Conservation (phyloP, 2,329 filamentous ascomycete species). For the Boeremia exigua region DNA sequence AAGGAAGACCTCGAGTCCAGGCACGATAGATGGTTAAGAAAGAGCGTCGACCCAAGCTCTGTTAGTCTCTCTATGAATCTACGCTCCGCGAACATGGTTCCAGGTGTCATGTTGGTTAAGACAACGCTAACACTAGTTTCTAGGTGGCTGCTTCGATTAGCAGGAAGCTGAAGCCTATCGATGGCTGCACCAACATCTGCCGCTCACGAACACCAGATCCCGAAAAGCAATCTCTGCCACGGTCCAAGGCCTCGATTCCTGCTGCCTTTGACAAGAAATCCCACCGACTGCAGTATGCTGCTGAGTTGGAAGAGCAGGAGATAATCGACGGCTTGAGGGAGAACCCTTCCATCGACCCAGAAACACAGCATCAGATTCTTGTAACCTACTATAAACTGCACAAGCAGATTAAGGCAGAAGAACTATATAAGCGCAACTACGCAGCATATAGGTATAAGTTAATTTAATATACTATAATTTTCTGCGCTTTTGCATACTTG, state of each 20-base stretch:
- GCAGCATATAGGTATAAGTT: constrained; percentile 64
- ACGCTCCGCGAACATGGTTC: constrained; percentile 4
- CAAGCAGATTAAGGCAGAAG: constrained; percentile 60
- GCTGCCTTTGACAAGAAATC: constrained; percentile 24
- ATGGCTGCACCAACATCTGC: constrained; percentile 23
- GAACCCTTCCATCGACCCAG: constrained; percentile 60
- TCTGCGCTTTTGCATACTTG: constrained; percentile 55
- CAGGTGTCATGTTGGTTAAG: constrained; percentile 7
- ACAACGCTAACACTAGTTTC: constrained; percentile 23
- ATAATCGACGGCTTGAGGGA: constrained; percentile 44
- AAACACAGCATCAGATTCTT: constrained; percentile 62
- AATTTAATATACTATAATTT: constrained; percentile 61
- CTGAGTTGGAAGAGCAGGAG: constrained; percentile 46
- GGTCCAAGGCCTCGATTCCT: constrained; percentile 11
- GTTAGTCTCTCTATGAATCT: constrained; percentile 27
- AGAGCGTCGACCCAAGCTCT: constrained; percentile 38
- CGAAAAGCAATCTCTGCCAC: constrained; percentile 32
- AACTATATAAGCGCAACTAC: constrained; percentile 66
- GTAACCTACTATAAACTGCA: constrained; percentile 64
- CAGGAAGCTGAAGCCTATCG: constrained; percentile 33
- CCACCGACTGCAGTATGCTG: constrained; percentile 40
- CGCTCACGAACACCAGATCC: constrained; percentile 27
- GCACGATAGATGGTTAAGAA: constrained; percentile 20
- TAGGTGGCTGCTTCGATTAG: constrained; percentile 35
- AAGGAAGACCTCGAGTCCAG: constrained; percentile 12